Percentiles rank a stretch among this genome's conserved stretches.
Evolutionary conservation across 1,139 yeast species (phyloP).

Genomic region (Geotrichum citri-aurantii): DNA sequence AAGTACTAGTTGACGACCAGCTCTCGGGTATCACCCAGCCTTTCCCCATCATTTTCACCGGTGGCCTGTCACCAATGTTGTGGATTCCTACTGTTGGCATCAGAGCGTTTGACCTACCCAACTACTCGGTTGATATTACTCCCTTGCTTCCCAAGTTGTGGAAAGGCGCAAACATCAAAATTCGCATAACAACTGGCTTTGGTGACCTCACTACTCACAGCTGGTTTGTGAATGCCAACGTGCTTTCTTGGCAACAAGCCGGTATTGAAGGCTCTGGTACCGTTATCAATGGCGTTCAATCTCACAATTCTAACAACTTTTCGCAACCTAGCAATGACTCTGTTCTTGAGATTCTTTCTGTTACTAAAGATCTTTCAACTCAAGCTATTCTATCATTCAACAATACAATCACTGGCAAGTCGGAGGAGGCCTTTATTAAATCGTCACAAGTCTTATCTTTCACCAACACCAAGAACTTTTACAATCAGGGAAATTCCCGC

Average conservation of each 20-base stretch:
- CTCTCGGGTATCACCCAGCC: constrained; percentile 38
- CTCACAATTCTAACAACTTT: constrained; percentile 4
- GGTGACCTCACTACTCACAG: constrained; percentile 38
- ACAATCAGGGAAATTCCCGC: constrained; percentile 1
- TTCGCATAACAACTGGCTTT: constrained; percentile 54
- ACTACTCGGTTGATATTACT: constrained; percentile 60
- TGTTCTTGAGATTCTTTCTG: constrained; percentile 9
- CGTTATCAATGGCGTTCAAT: constrained; percentile 3
- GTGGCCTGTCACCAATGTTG: constrained; percentile 70
- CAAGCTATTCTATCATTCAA: constrained; percentile 14
- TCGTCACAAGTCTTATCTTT: constrained; percentile 13
- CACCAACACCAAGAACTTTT: constrained; percentile 13
- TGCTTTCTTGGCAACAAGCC: constrained; percentile 53
- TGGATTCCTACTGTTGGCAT: constrained; percentile 76
- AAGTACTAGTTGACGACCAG: constrained; percentile 31
- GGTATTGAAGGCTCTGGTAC: constrained; percentile 29
- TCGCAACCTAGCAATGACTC: neutral
- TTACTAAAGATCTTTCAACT: constrained; percentile 11
- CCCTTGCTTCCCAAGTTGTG: constrained; percentile 60
- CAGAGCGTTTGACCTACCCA: constrained; percentile 64
- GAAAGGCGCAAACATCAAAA: constrained; percentile 34
- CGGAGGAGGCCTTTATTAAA: constrained; percentile 10
- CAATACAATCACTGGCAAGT: neutral
- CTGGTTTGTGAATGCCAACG: constrained; percentile 65
- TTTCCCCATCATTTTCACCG: constrained; percentile 56